Evolutionary conservation across 345 rosid species (phyloP), one percentile per base, ranked within the genome.

Genomic region (Pseudoturritis turrita): DNA sequence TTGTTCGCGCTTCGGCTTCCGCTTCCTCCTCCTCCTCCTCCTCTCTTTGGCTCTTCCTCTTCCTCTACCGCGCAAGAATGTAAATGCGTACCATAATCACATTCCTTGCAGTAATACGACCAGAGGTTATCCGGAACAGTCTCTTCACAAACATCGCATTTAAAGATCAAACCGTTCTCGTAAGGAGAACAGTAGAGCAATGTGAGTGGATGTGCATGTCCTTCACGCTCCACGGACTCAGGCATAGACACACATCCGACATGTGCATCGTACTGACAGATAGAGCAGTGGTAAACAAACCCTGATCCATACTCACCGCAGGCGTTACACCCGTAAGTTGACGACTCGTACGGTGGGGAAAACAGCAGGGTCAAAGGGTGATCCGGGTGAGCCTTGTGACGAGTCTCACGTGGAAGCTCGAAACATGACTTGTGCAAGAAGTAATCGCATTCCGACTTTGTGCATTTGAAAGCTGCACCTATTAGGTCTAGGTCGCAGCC

Each of bases 371-470:
- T 76, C 35, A 76, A 40, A 45, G 79, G 75, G n/a, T 76, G 71
- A 14, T 69, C 28, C 0, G 70, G 74, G 36, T 76, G 79, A 76
- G 79, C 8, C 45, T 62, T 76, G 65, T 69, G 79, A 55, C 15
- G 65, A 4, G 0, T 62, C 28, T 69, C 60, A 18, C 65, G 75
- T 0, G 75, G 79, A 53, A 76, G 79, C 1, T 76, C 79, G 7
- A 76, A 70, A 76, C 79, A 76, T 46, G 79, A 63, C 66, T 76
- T 76, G 65, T 75, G 70, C 18, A 68, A 68, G 58, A 61, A 68
- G 70, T 68, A 76, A 69, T 69, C 75, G 1, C 75, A 76, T 11
- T 76, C 79, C 2, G 79, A 76, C 18, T 70, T 76, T 46, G 70
- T 46, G 75, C 79, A 76, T 55, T 76, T 76, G 50, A 70, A 76